Evolutionary conservation across 192 early-diverging fungal species (phyloP).

Genomic region (Mortierella hygrophila): DNA sequence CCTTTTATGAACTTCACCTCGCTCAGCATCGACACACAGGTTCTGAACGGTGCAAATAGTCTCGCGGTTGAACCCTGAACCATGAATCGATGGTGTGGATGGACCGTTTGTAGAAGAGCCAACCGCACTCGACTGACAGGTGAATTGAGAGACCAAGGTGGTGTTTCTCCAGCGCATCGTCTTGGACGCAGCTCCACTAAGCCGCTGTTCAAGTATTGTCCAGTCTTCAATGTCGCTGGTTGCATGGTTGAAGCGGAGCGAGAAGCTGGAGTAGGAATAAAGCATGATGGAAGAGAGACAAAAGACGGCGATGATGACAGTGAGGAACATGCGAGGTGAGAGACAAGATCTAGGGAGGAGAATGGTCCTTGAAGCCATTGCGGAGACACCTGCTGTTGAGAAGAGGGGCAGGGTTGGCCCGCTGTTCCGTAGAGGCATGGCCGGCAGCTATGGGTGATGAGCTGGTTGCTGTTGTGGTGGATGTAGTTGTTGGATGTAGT

Average conservation of each 20-base stretch:
- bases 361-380: conserved; percentile 16
- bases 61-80: conserved; percentile 31
- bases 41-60: conserved; percentile 43
- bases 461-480: background rate
- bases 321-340: conserved; percentile 48
- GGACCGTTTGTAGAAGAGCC: background rate
- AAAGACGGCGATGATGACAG: conserved; percentile 41
- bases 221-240: conserved; percentile 36
- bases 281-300: conserved; percentile 35
- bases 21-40: conserved; percentile 45
- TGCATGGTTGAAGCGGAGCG: conserved; percentile 12
- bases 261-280: conserved; percentile 30
- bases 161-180: conserved; percentile 31
- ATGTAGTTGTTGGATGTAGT: background rate
- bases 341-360: conserved; percentile 44
- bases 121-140: conserved; percentile 18
- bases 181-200: background rate
- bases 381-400: conserved; percentile 10
- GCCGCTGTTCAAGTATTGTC: conserved; percentile 23
- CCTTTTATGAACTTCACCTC: conserved; percentile 15
- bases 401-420: conserved; percentile 36
- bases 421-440: conserved; percentile 30
- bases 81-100: background rate
- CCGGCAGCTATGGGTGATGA: background rate
- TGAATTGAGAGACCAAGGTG: conserved; percentile 19